Base-by-base conservation (phyloP, 345 rosid genomes). In the Bruguiera sexangula region DNA sequence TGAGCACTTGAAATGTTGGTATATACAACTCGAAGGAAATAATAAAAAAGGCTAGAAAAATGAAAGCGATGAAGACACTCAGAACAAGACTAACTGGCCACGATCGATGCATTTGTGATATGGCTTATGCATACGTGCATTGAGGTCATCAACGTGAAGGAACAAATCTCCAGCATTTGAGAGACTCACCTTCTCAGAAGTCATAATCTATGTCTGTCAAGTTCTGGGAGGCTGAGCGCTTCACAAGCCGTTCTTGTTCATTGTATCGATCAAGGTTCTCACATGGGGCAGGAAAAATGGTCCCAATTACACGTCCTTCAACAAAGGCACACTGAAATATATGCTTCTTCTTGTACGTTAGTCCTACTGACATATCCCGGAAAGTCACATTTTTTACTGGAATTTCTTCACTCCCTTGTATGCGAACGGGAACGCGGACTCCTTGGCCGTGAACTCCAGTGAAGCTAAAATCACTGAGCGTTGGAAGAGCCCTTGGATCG, bases 361-460 rank as follows among this genome's bases (percentile, higher is more conserved):
- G 67, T 36, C 98, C 98, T 16, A 94, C 93, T 1, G 95, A 91
- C 95, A 94, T 88, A 63, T 89, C 96, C 71, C 70, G 84, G 61
- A 94, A 91, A 11, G 92, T 87, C 53, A 94, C 87, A 34, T 94
- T 94, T 63, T 79, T 89, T 18, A 94, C 78, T 0, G 95, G 93
- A 62, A 94, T 94, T 77, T 87, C 93, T 72, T 85, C 80, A n/a
- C 96, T 89, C 24, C 98, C 98, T 31, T 94, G 96, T 34, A 94
- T 89, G 56, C 96, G 93, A 18, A 94, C 97, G 0, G 98, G 98
- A 37, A 91, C 97, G 3, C 98, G 96, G 3, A 94, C 97, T 62
- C 89, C 96, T 59, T 94, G 93, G 52, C 98, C 98, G 29, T 89
- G 89, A 68, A 94, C 75, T 29, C 98, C 93, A 0, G 31, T 83